These are phyloP conservation scores for Globisporangium radiosum DNA, from an alignment of 352 stramenopile species.

Conservation along the genomic window DNA sequence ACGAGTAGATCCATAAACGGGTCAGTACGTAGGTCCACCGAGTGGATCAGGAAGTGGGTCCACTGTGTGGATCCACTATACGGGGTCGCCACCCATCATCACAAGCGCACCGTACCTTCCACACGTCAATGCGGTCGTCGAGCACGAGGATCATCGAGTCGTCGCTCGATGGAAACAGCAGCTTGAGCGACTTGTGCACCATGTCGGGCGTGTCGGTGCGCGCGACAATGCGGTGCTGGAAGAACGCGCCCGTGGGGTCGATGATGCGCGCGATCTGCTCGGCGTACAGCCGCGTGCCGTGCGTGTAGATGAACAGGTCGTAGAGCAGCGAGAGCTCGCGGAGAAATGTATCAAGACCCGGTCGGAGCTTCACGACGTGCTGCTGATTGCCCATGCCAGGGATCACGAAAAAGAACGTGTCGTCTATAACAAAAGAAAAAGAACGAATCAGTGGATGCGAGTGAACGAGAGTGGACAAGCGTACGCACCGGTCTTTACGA, in stretches of 20 bases:
- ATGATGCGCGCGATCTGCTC: conserved; percentile 93
- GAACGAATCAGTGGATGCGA: too few species aligned
- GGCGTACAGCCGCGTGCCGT: conserved; percentile 91
- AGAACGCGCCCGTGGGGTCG: conserved; percentile 70
- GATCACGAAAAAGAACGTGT: conserved; percentile 76
- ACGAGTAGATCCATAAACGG: too few species aligned
- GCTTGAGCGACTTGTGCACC: conserved; percentile 82
- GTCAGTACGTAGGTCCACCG: too few species aligned
- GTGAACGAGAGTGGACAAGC: background rate
- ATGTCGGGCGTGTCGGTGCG: conserved; percentile 84
- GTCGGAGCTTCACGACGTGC: conserved; percentile 93
- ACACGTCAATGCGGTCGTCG: conserved; percentile 82
- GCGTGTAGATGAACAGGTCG: conserved; percentile 95
- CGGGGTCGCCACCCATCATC: too few species aligned
- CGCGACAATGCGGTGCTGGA: conserved; percentile 84
- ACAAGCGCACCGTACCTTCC: conserved; percentile 35
- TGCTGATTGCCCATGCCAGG: conserved; percentile 56
- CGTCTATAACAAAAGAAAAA: conserved; percentile 31
- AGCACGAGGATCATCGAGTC: conserved; percentile 86
- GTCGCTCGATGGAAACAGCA: conserved; percentile 80
- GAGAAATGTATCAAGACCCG: conserved; percentile 88
- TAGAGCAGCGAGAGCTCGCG: conserved; percentile 74
- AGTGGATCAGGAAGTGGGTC: too few species aligned
- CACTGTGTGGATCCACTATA: too few species aligned
- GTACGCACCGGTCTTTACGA: conserved; percentile 42